phyloP scores from a whole-genome alignment of 2,329 filamentous ascomycete species.

The Verruconis gallopava region DNA sequence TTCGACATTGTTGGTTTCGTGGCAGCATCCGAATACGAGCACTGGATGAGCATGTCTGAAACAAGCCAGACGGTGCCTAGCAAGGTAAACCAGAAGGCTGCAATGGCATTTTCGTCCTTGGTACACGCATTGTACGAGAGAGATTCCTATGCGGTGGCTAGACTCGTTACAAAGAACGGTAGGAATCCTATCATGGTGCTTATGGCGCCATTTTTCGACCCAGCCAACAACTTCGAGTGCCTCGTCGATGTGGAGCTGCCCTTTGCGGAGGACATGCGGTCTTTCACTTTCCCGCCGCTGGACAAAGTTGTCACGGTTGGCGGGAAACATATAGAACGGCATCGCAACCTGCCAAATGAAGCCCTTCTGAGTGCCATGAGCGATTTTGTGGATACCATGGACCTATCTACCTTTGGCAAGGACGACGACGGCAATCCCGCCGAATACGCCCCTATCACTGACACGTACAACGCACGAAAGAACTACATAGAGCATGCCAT shows the following conservation, averaged over 20 bases:
- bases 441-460: conserved; percentile 68
- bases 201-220: conserved; percentile 66
- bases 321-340: conserved; percentile 65
- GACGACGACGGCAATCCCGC: conserved; percentile 56
- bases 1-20: conserved; percentile 85
- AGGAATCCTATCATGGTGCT: conserved; percentile 67
- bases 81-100: conserved; percentile 67
- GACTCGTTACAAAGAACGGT: conserved; percentile 66
- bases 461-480: conserved; percentile 73
- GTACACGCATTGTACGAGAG: conserved; percentile 78
- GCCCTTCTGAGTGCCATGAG: conserved; percentile 72
- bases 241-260: conserved; percentile 82
- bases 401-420: conserved; percentile 55
- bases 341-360: conserved; percentile 68
- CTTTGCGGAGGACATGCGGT: conserved; percentile 81
- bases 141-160: conserved; percentile 73
- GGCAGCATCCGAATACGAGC: conserved; percentile 61
- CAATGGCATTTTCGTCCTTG: conserved; percentile 73
- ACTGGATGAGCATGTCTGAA: conserved; percentile 75
- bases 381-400: conserved; percentile 87
- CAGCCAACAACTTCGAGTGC: conserved; percentile 55
- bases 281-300: conserved; percentile 83
- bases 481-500: conserved; percentile 83
- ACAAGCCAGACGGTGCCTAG: conserved; percentile 65
- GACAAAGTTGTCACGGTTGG: conserved; percentile 81